Base-by-base conservation (phyloP, 1,284 basidiomycete genomes). In the Heterobasidion annosum region DNA sequence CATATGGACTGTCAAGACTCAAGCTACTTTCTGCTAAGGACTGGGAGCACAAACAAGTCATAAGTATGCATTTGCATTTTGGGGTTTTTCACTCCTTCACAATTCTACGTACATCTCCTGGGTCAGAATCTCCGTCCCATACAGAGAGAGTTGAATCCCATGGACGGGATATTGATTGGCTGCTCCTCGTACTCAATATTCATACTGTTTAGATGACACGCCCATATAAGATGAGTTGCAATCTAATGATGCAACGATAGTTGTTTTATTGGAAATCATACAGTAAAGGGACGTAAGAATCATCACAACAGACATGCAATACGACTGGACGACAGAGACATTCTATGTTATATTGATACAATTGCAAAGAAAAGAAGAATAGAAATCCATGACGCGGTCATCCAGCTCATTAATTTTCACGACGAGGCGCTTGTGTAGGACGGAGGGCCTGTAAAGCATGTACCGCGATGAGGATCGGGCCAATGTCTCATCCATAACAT, bases 371-470 rank as follows among this genome's bases (percentile, higher is more conserved):
- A 43, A 43, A 47, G n/a, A 47, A 47, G 18, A n/a, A n/a, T 7
- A 8, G 10, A 32, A 3, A 47, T 10, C 45, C n/a, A 47, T 16
- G 25, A 12, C 45, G 18, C 10, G 45, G 16, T 47, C 37, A 40
- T 40, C n/a, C 45, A 47, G 45, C 15, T 47, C 45, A 47, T 47
- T 16, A 47, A 19, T 47, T 47, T 32, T 47, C 45, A 32, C 25
- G 16, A 47, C 25, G 34, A 58, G 12, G 59, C 44, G 12, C 57
- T 56, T 8, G 48, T 57, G 57, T 70, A 70, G 2, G 71, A 70
- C 9, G 68, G 70, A 13, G 68, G 71, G 37, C 67, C 71, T 70
- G 54, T 52, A 40, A 32, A 50, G 45, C 25, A 54, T 1, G 13
- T 32, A 48, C 18, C 9, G 33, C 3, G 12, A 37, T 51, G 32